phyloP scores from a whole-genome alignment of 176 grass and related monocot species.

The Calamus simplicifolius region DNA sequence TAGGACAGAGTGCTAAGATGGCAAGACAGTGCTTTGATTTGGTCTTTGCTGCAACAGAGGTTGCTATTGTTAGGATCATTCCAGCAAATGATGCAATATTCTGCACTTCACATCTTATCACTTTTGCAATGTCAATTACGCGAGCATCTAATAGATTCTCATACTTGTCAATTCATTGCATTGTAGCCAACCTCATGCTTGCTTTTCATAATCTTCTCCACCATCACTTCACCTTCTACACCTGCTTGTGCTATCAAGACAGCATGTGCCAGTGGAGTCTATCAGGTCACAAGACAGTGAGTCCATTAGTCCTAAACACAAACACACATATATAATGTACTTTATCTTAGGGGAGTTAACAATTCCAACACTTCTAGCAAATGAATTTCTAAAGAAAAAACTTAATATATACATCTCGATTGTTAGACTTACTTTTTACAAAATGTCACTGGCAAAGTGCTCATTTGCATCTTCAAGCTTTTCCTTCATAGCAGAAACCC shows the following conservation, averaged over 20 bases:
- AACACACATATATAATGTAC: too few species aligned
- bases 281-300: too few species aligned
- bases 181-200: constrained; percentile 48
- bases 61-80: constrained; percentile 38
- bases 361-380: too few species aligned
- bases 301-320: too few species aligned
- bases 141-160: too few species aligned
- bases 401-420: too few species aligned
- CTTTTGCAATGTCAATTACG: constrained; percentile 56
- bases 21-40: constrained; percentile 32
- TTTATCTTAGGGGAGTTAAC: too few species aligned
- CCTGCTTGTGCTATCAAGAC: too few species aligned
- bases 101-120: constrained; percentile 47
- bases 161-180: constrained; percentile 35
- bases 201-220: constrained; percentile 46
- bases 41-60: constrained; percentile 49
- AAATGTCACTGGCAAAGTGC: not conserved
- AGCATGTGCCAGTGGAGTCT: too few species aligned
- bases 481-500: not conserved
- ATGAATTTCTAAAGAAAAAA: too few species aligned
- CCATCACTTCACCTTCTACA: constrained; percentile 46
- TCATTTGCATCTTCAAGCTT: constrained; percentile 7
- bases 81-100: constrained; percentile 51
- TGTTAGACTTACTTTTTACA: too few species aligned
- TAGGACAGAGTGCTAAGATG: too few species aligned